Evolutionary conservation across 768 basidiomycete species (phyloP).

Genomic region (Phaffia australis): DNA sequence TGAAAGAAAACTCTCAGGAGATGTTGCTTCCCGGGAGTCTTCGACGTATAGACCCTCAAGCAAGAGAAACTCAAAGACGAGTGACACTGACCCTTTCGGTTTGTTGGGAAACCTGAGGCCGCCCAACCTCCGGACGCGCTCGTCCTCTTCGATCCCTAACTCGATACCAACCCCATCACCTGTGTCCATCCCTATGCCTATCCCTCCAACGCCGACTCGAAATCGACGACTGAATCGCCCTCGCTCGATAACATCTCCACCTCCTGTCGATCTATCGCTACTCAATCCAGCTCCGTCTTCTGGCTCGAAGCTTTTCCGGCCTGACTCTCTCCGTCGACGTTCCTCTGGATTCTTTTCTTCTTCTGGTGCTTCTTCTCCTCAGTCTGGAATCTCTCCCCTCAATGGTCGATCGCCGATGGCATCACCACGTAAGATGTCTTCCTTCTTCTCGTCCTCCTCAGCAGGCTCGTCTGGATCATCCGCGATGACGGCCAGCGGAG

Average conservation of each 20-base stretch:
- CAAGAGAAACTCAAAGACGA: background rate
- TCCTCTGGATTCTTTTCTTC: background rate
- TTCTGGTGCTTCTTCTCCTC: background rate
- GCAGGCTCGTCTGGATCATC: too few species aligned
- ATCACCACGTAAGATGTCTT: background rate
- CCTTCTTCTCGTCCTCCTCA: slow-evolving; percentile 6
- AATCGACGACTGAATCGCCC: background rate
- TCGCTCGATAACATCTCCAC: slow-evolving; percentile 14
- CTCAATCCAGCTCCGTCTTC: slow-evolving; percentile 5
- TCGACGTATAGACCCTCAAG: slow-evolving; percentile 1
- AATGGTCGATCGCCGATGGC: background rate
- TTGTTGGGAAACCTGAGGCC: slow-evolving; percentile 12
- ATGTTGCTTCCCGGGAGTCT: background rate
- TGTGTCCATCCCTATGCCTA: slow-evolving; percentile 1
- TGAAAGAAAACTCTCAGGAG: background rate
- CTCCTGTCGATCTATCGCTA: slow-evolving; percentile 17
- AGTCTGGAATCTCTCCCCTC: background rate
- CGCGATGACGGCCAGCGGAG: too few species aligned
- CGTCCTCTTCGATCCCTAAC: background rate
- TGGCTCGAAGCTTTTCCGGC: background rate
- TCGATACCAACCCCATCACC: background rate
- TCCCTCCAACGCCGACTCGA: background rate
- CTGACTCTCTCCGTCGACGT: background rate
- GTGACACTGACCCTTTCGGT: slow-evolving; percentile 2
- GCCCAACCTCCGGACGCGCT: background rate